Conservation (phyloP, 306 rosid species). For the Glycyrrhiza uralensis region DNA sequence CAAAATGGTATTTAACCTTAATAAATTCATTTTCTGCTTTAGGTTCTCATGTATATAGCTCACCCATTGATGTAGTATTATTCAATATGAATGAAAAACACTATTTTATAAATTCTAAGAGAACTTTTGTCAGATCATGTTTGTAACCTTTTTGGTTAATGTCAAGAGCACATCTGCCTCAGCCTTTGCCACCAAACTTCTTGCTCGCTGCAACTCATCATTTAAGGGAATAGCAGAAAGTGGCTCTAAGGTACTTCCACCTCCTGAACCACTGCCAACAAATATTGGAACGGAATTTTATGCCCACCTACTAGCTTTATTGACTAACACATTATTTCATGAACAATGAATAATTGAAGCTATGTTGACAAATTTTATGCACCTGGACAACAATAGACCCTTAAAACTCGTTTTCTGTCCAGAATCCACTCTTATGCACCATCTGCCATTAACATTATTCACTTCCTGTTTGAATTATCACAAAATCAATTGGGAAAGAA, state of each 20-base stretch:
- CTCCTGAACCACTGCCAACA: constrained; percentile 65
- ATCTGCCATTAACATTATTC: constrained; percentile 81
- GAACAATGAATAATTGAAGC: constrained; percentile 12
- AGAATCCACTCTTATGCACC: constrained; percentile 71
- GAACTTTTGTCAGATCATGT: constrained; percentile 22
- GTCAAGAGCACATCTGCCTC: constrained; percentile 76
- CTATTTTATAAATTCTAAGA: not conserved
- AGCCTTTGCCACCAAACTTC: constrained; percentile 69
- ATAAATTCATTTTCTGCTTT: not conserved
- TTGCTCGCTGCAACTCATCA: constrained; percentile 86
- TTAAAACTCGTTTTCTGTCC: constrained; percentile 53
- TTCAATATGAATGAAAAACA: not conserved
- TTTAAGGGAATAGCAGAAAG: constrained; percentile 79
- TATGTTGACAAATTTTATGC: constrained; percentile 27
- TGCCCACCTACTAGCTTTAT: constrained; percentile 2
- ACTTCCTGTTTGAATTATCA: constrained; percentile 63
- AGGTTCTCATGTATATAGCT: not conserved
- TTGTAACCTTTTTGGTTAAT: constrained; percentile 72
- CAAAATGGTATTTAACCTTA: not conserved
- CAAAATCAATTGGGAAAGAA: constrained; percentile 28
- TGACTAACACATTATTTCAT: constrained; percentile 18
- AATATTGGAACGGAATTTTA: constrained; percentile 31
- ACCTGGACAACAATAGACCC: constrained; percentile 89
- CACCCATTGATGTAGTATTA: not conserved
- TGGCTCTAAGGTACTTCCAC: constrained; percentile 75